These are phyloP conservation scores for Chalciporus sp. DNA, from an alignment of 1,284 basidiomycete genomes.

Conservation along the genomic window DNA sequence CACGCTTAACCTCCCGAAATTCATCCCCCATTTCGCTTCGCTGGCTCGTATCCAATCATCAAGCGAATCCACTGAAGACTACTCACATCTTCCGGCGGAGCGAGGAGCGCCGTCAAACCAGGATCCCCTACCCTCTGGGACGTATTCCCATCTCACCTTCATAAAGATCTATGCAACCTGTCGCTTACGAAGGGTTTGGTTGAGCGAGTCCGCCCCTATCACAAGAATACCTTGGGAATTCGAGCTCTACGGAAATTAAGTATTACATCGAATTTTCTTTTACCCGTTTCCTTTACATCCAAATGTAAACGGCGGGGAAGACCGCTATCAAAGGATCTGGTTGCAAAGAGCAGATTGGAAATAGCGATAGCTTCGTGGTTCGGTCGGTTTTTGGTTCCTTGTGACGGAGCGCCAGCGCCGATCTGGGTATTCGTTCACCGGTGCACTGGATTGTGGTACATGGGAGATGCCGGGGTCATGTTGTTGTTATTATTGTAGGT, in stretches of 20 bases:
- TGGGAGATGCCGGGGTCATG: slow-evolving; percentile 22
- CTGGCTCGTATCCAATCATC: slow-evolving; percentile 35
- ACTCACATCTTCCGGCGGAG: slow-evolving; percentile 20
- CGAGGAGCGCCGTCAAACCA: slow-evolving; percentile 17
- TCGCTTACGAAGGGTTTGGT: slow-evolving; percentile 79
- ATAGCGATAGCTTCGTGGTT: slow-evolving; percentile 22
- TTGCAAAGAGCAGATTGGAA: slow-evolving; percentile 26
- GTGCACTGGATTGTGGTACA: slow-evolving; percentile 5
- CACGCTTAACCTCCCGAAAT: slow-evolving; percentile 57
- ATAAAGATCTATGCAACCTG: slow-evolving; percentile 83
- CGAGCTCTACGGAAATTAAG: slow-evolving; percentile 48
- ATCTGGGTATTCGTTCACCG: slow-evolving; percentile 26
- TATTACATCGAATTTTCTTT: not conserved
- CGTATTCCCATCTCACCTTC: slow-evolving; percentile 67
- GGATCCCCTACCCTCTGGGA: slow-evolving; percentile 51
- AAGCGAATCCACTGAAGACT: slow-evolving; percentile 30
- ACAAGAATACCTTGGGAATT: slow-evolving; percentile 71
- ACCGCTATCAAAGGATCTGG: slow-evolving; percentile 16
- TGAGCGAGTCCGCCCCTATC: slow-evolving; percentile 57
- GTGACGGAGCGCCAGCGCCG: slow-evolving; percentile 22
- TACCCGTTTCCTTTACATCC: not conserved
- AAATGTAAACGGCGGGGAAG: slow-evolving; percentile 12
- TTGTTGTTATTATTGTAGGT: slow-evolving; percentile 6
- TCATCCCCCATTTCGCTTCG: slow-evolving; percentile 67
- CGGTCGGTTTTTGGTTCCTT: slow-evolving; percentile 3